phyloP scores from a whole-genome alignment of 495 filamentous ascomycete genomes.

The Talaromyces stipitatus region DNA sequence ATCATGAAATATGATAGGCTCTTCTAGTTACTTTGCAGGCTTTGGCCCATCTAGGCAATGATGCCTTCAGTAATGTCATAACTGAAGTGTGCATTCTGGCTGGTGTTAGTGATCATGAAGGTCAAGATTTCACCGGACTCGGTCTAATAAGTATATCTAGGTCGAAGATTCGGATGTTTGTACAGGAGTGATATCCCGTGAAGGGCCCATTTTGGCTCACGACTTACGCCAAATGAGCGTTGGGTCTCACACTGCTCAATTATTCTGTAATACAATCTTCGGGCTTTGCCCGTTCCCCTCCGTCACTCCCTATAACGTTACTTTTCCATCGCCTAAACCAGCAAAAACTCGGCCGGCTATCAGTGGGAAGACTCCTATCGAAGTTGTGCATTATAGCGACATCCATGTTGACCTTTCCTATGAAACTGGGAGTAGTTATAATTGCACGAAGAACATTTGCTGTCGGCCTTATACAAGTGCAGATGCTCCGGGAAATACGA shows the following conservation, averaged over 20 bases:
- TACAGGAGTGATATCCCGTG: conserved; percentile 33
- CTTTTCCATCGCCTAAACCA: conserved; percentile 38
- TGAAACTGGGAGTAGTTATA: conserved; percentile 38
- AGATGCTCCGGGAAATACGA: conserved; percentile 33
- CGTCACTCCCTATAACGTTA: conserved; percentile 30
- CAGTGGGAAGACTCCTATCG: conserved; percentile 37
- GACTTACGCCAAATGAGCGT: conserved; percentile 35
- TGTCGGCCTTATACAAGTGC: conserved; percentile 38
- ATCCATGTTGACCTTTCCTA: conserved; percentile 49
- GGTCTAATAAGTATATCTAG: conserved; percentile 7
- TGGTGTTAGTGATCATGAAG: conserved; percentile 19
- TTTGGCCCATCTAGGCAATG: conserved; percentile 33
- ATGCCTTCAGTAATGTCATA: conserved; percentile 28
- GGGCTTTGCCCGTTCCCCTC: conserved; percentile 43
- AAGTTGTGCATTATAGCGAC: conserved; percentile 49
- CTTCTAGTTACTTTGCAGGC: conserved; percentile 39
- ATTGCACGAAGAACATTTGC: conserved; percentile 50
- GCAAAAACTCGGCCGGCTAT: conserved; percentile 26
- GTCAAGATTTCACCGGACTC: conserved; percentile 5
- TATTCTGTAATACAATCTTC: conserved; percentile 40
- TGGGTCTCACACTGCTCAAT: conserved; percentile 37
- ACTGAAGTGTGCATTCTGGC: conserved; percentile 39
- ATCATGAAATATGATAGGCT: no score
- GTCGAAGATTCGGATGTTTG: conserved; percentile 44
- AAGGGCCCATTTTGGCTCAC: conserved; percentile 43